Base-by-base conservation (phyloP, 306 rosid species). In the Spatholobus suberectus region DNA sequence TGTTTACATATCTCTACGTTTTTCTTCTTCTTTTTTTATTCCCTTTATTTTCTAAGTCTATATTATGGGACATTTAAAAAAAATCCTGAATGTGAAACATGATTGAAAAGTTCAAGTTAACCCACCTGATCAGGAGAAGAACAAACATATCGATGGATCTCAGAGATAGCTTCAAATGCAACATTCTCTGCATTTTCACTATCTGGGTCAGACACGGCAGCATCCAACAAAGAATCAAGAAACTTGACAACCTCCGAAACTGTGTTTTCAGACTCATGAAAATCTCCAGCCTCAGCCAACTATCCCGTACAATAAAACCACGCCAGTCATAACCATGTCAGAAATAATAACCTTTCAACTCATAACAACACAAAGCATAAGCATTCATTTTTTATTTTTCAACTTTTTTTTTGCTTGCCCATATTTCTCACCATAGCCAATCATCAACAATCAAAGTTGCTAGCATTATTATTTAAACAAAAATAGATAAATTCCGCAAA, bases 51-150 rank as follows among this genome's bases (percentile, higher is more conserved):
- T 52, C 8, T 3, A 83, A 10, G 32, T 40, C 32, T 29, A 29
- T 29, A 29, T 29, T 29, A 3, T 29, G 32, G 32, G 3, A 29
- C 32, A 29, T 1, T 49, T 76, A 37, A 37, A 37, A 6, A 37
- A 72, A 47, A 59, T 44, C 27, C 24, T 1, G 8, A 35, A 68
- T 21, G 43, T 26, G 62, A 66, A 65, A 83, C 32, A 41, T 18
- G 38, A 76, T 9, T 20, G 58, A 66, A 75, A 65, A 10, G 27
- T 49, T 10, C 9, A 70, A 77, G 51, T 65, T 40, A 76, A 67
- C 79, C 69, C 35, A 87, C 98, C 98, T 96, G 96, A 52, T 83
- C 74, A 52, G 87, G 51, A 29, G 90, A 90, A 59, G 97, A 92
- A 62, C 81, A 84, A 32, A 90, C 62, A 82, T 86, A 88, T 15